These are phyloP conservation scores for Tremella fuciformis DNA, from an alignment of 768 basidiomycete species.

Conservation along the genomic window DNA sequence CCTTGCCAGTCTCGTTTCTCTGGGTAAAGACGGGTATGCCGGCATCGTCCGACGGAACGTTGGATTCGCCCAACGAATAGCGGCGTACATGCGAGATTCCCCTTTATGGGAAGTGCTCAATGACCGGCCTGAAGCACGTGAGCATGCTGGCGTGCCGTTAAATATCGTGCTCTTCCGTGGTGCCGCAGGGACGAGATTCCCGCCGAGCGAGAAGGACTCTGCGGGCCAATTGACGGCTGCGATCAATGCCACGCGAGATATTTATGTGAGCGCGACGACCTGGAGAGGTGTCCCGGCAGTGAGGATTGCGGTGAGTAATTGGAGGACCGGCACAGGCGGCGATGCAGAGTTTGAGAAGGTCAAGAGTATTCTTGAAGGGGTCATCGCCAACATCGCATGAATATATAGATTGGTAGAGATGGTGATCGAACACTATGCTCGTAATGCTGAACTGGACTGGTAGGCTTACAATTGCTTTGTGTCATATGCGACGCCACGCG, in stretches of 20 bases:
- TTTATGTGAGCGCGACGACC: conserved; percentile 52
- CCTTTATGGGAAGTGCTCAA: conserved; percentile 43
- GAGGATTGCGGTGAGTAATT: conserved; percentile 54
- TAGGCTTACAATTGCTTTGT: no score
- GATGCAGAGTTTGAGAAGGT: conserved; percentile 34
- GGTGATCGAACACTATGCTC: no score
- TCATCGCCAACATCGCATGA: conserved; percentile 1
- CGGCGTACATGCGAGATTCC: conserved; percentile 38
- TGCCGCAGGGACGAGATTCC: conserved; percentile 19
- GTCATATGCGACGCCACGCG: no score
- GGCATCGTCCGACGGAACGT: conserved; percentile 53
- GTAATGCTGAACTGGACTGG: no score
- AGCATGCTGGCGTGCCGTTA: conserved; percentile 39
- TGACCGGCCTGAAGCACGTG: not conserved
- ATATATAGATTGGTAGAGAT: not conserved
- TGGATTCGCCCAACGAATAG: conserved; percentile 50
- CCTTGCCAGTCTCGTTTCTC: conserved; percentile 52
- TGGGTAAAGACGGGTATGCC: conserved; percentile 53
- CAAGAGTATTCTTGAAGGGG: conserved; percentile 32
- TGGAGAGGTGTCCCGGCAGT: conserved; percentile 53
- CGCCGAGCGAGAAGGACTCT: conserved; percentile 22
- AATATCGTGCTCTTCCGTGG: conserved; percentile 54
- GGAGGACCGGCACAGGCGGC: conserved; percentile 33
- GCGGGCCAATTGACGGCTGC: conserved; percentile 35
- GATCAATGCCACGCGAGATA: conserved; percentile 51